These are phyloP conservation scores for Rhizoclosmatium sp. DNA, from an alignment of 192 early-diverging fungal species.

Conservation along the genomic window DNA sequence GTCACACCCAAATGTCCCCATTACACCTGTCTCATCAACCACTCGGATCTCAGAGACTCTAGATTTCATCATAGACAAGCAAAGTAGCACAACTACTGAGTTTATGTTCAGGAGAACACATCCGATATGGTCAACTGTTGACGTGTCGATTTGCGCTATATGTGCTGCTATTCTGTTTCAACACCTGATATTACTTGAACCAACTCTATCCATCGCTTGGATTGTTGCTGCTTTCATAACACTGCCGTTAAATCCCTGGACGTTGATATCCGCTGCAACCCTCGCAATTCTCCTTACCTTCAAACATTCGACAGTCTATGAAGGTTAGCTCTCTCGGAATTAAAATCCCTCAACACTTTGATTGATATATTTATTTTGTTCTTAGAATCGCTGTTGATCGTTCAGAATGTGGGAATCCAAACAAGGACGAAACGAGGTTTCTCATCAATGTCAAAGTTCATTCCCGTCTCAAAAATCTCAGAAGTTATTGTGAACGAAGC, in stretches of 20 bases:
- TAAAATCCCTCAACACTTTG: neutral
- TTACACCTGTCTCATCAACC: too few relatives aligned
- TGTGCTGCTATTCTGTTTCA: neutral
- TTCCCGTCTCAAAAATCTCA: constrained; percentile 66
- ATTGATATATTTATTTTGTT: neutral
- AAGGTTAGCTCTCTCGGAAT: neutral
- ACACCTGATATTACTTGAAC: neutral
- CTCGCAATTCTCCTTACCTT: neutral
- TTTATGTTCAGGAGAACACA: neutral
- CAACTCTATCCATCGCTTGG: neutral
- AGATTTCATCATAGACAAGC: neutral
- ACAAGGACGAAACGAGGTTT: constrained; percentile 64
- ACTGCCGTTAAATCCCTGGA: neutral
- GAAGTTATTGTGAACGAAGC: constrained; percentile 82
- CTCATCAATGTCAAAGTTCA: constrained; percentile 60
- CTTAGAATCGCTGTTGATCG: constrained; percentile 70
- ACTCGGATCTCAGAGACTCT: too few relatives aligned
- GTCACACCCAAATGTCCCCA: too few relatives aligned
- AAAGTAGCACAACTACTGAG: neutral
- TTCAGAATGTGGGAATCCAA: constrained; percentile 73
- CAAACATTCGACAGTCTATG: constrained; percentile 6
- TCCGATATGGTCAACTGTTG: neutral
- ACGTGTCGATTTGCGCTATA: neutral
- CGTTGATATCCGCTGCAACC: neutral
- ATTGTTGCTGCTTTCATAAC: neutral